A percentile compares a stretch with the other conserved stretches of the same genome.
These are phyloP conservation scores for Cupressus sempervirens DNA, from an alignment of 75 land plant species.

Conservation along the genomic window DNA sequence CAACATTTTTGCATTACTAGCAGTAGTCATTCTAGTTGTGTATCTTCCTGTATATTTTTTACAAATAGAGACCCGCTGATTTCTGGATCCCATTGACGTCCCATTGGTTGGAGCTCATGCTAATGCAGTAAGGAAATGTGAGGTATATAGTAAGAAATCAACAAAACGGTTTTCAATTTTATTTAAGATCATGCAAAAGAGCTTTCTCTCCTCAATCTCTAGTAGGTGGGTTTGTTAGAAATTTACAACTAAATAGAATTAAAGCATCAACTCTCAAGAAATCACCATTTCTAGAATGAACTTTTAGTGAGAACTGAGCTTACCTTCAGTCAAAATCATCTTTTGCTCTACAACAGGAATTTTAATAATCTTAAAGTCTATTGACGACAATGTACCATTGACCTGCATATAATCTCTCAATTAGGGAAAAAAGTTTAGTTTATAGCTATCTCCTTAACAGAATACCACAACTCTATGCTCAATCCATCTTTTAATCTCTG, in stretches of 20 bases:
- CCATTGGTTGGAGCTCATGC: neutral
- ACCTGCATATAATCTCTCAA: constrained; percentile 35
- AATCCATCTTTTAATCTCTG: neutral
- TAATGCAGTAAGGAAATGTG: neutral
- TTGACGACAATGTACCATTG: constrained; percentile 48
- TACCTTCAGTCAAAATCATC: constrained; percentile 35
- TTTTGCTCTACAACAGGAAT: constrained; percentile 58
- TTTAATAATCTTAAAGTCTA: constrained; percentile 52
- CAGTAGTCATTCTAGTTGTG: neutral
- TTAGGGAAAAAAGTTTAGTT: neutral
- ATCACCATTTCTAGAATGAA: neutral
- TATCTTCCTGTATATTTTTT: neutral
- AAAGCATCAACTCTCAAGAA: neutral
- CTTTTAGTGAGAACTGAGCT: neutral
- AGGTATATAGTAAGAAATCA: neutral
- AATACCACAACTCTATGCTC: neutral
- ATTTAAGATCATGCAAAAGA: neutral
- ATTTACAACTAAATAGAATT: neutral
- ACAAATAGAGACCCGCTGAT: neutral
- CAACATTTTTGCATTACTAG: neutral
- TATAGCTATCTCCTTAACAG: neutral
- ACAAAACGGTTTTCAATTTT: neutral
- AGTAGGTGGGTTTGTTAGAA: neutral
- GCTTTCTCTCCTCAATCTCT: neutral
- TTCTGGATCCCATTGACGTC: neutral